Base-by-base conservation (phyloP, 345 rosid species). In the Eucalyptus curtisii region DNA sequence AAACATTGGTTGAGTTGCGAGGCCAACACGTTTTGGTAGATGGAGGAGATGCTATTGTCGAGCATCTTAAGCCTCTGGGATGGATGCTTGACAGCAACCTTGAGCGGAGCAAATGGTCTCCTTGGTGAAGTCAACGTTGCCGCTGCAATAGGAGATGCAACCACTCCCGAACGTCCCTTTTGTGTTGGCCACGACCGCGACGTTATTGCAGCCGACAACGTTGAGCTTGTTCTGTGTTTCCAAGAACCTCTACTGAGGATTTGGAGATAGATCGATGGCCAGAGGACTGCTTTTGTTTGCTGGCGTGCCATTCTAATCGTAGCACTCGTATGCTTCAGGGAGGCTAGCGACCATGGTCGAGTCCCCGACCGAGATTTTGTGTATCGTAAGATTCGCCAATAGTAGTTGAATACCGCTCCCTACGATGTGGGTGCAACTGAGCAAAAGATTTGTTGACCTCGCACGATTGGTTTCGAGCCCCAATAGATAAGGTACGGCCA, bases 171-270 rank as follows among this genome's bases (percentile, higher is more conserved):
- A 27, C 3, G 15, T 59, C 66, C 66, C 31, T 59, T 25, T 1
- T 11, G 0, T 6, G 15, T 5, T 13, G 66, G n/a, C 14, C 66
- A 27, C n/a, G n/a, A 24, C n/a, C 4, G 15, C 7, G 0, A 5
- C 0, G 16, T 0, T 49, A 1, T 12, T 6, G 66, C 31, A 25
- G 66, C n/a, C 4, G 7, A 11, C 13, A 1, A 59, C 66, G 14
- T 1, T 59, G 7, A 57, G 64, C 13, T 57, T 57, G 14, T 57
- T 57, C 3, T 3, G 15, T 0, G 7, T 27, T 11, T 59, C 66
- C n/a, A 13, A 59, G 4, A 59, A 59, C 6, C 7, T 59, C 0
- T 10, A 59, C 15, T 15, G 4, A 25, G 66, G 66, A 59, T 59
- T 59, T 5, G 15, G 13, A 59, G n/a, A 25, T 59, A 59, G 66